These are phyloP conservation scores for Zangia roseola DNA, from an alignment of 768 basidiomycete species.

Conservation along the genomic window DNA sequence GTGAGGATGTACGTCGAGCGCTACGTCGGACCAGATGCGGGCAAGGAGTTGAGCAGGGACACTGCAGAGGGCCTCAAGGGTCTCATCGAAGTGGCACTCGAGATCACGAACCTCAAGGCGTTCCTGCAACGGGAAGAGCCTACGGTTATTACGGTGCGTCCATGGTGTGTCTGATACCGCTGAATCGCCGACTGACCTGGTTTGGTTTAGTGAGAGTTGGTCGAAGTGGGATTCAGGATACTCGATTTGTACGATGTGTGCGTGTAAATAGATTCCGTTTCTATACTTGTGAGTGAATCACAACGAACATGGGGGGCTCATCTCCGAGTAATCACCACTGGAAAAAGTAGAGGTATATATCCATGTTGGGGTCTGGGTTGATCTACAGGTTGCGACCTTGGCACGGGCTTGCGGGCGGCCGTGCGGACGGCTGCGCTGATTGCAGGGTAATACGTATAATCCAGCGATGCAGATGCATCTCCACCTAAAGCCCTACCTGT, in stretches of 20 bases:
- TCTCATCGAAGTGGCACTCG: conserved; percentile 91
- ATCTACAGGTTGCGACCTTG: neutral
- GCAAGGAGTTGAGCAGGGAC: conserved; percentile 68
- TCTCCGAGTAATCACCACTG: conserved; percentile 11
- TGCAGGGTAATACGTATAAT: no score
- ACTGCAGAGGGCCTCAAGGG: conserved; percentile 91
- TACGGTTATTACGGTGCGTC: conserved; percentile 89
- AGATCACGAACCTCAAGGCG: conserved; percentile 79
- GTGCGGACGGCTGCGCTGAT: no score
- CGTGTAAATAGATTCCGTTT: conserved; percentile 11
- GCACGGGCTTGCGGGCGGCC: neutral
- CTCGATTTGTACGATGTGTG: conserved; percentile 16
- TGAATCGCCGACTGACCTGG: conserved; percentile 3
- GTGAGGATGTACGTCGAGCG: conserved; percentile 96
- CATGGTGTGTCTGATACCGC: neutral
- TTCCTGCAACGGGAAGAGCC: conserved; percentile 88
- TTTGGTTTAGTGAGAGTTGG: conserved; percentile 17
- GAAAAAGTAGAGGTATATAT: neutral
- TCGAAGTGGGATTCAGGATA: neutral
- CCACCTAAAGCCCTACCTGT: no score
- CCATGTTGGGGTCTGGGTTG: neutral
- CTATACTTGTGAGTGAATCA: neutral
- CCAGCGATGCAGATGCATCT: no score
- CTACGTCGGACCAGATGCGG: conserved; percentile 71
- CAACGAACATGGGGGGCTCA: neutral